Conservation (phyloP, 2,329 filamentous ascomycete species). For the Chaetomiaceae sp. region DNA sequence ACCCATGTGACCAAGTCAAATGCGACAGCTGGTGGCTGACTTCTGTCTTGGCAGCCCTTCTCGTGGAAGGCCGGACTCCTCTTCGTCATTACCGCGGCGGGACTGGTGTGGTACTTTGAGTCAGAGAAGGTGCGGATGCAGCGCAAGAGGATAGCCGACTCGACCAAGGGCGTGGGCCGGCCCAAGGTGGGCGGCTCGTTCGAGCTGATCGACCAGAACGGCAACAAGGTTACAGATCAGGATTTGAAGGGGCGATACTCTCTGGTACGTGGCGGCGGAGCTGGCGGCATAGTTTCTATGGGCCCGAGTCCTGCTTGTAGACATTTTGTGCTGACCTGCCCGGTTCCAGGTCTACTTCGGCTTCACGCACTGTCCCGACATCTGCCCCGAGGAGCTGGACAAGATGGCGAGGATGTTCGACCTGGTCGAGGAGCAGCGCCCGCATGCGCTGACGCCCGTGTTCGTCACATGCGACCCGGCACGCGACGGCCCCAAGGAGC, state of each 20-base stretch:
- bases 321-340: background rate
- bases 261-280: slow-evolving; percentile 47
- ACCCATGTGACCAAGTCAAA: background rate
- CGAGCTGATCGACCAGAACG: slow-evolving; percentile 73
- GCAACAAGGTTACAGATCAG: slow-evolving; percentile 67
- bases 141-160: slow-evolving; percentile 80
- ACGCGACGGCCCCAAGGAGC: slow-evolving; percentile 76
- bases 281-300: background rate
- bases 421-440: slow-evolving; percentile 48
- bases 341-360: slow-evolving; percentile 80
- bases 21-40: slow-evolving; percentile 4
- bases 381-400: slow-evolving; percentile 97
- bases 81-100: slow-evolving; percentile 72
- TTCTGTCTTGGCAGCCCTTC: slow-evolving; percentile 62
- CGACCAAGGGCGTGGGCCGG: slow-evolving; percentile 84
- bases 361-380: slow-evolving; percentile 96
- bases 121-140: slow-evolving; percentile 89
- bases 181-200: slow-evolving; percentile 92
- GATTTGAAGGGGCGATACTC: slow-evolving; percentile 83
- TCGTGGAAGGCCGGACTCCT: slow-evolving; percentile 85
- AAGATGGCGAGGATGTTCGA: slow-evolving; percentile 99
- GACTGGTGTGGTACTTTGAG: slow-evolving; percentile 85
- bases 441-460: slow-evolving; percentile 60
- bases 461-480: slow-evolving; percentile 96
- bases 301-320: too few relatives aligned